Base-by-base conservation (phyloP, 371 early-diverging fungal genomes). In the Mucor saturninus region DNA sequence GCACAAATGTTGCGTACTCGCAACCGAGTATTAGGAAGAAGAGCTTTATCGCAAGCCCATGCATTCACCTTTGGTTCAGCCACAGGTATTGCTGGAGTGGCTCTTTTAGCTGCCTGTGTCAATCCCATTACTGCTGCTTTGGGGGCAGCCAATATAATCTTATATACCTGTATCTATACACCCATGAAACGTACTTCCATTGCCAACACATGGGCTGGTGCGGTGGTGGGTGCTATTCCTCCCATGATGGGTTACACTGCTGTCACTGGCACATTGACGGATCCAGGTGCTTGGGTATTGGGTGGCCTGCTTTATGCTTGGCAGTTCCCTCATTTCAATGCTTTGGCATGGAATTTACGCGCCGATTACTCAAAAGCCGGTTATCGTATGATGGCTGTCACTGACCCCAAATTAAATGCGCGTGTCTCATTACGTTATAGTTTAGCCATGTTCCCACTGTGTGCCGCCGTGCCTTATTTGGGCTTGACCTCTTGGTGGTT, bases 261-360 rank as follows among this genome's bases (percentile, higher is more conserved):
- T 10, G 89, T 88, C 48, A 93, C 95, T 0, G 89, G 89, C 35
- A 57, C 77, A 2, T 62, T 98, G 21, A 2, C 63, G 5, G 95
- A 91, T 43, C 80, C 86, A 4, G 95, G 92, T 49, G 92, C 93
- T 2, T 91, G 88, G 87, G 68, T 94, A 1, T 71, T 98, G 40
- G 97, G 86, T 32, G 86, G 78, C 1, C 65, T 95, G 0, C 76
- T 98, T 45, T 98, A 91, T 72, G 93, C 94, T 0, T 98, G 99
- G 98, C 98, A 98, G 75, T 98, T 98, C 75, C 99, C 99, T 21
- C 99, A 98, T 68, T 98, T 98, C 71, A 98, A 98, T 75, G 81
- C 97, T 2, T 73, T 98, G 32, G 84, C 92, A 15, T 96, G 95
- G 92, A 95, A 93, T 61, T 76, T 98, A 53, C 80, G 98, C 9